A percentile compares a stretch with the other conserved stretches of the same genome.
phyloP scores from a whole-genome alignment of 1,139 yeast genomes.

The Debaryomyces udenii region DNA sequence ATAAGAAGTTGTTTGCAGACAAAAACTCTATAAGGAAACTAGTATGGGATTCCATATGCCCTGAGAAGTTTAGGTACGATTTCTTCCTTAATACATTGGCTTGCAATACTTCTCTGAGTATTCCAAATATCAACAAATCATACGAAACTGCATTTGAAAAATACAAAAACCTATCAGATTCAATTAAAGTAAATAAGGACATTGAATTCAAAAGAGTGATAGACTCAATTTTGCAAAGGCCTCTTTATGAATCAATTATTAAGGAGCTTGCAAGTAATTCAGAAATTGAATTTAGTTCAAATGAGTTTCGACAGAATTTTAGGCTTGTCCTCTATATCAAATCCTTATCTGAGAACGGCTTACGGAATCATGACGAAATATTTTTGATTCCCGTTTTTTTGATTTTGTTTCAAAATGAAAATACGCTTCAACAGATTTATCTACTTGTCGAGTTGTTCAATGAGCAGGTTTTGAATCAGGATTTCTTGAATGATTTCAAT shows the following conservation, averaged over 20 bases:
- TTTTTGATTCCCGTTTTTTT: conserved; percentile 45
- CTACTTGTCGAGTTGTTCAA: conserved; percentile 38
- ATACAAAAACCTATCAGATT: conserved; percentile 27
- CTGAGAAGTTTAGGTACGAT: conserved; percentile 29
- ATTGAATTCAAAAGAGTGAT: conserved; percentile 37
- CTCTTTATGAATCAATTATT: conserved; percentile 33
- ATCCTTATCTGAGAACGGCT: conserved; percentile 41
- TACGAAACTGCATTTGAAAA: conserved; percentile 26
- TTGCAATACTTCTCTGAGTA: conserved; percentile 20
- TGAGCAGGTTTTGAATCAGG: conserved; percentile 34
- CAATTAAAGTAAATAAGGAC: conserved; percentile 36
- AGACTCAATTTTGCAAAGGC: conserved; percentile 29
- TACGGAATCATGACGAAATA: conserved; percentile 43
- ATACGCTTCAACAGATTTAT: conserved; percentile 31
- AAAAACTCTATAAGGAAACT: conserved; percentile 37
- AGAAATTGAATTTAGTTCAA: conserved; percentile 16
- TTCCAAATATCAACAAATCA: conserved; percentile 19
- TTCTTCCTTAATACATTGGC: conserved; percentile 33
- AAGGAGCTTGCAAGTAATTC: conserved; percentile 19
- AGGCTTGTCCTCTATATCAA: conserved; percentile 39
- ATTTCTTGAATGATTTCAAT: conserved; percentile 30
- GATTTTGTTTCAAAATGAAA: conserved; percentile 30
- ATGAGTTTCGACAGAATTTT: conserved; percentile 29
- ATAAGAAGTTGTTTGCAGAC: conserved; percentile 30
- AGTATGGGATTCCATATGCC: conserved; percentile 44